These are phyloP conservation scores for Tylopilus vinaceipallidus DNA, from an alignment of 768 basidiomycete genomes.

Conservation along the genomic window DNA sequence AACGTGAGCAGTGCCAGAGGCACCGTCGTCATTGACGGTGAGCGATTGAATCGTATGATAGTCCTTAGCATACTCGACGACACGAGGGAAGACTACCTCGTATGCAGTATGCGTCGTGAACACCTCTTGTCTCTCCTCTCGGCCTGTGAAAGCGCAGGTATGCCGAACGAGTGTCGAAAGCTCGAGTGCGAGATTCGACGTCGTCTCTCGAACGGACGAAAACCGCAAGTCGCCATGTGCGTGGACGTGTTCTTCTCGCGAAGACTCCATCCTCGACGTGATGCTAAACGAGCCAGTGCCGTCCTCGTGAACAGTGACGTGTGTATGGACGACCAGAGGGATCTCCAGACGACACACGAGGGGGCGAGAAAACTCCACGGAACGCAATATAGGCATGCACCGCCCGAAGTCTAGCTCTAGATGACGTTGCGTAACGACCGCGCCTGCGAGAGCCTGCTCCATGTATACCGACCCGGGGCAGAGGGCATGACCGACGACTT, in stretches of 20 bases:
- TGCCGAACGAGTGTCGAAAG: conserved; percentile 36
- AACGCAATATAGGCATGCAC: conserved; percentile 37
- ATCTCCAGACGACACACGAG: conserved; percentile 44
- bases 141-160: conserved; percentile 30
- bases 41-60: conserved; percentile 61
- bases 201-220: conserved; percentile 30
- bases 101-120: conserved; percentile 60
- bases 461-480: conserved; percentile 69
- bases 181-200: conserved; percentile 37
- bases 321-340: conserved; percentile 36
- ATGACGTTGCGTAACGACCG: conserved; percentile 36
- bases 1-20: conserved; percentile 53
- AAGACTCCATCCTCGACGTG: conserved; percentile 37
- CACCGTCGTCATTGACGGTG: conserved; percentile 44
- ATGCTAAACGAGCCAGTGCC: conserved; percentile 45
- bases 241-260: conserved; percentile 38
- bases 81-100: conserved; percentile 64
- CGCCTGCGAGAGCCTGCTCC: conserved; percentile 51
- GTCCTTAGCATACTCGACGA: conserved; percentile 58
- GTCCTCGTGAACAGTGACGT: conserved; percentile 37
- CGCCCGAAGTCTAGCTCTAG: conserved; percentile 33
- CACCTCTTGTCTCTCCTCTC: conserved; percentile 36
- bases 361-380: conserved; percentile 51
- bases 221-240: conserved; percentile 47
- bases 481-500: conserved; percentile 51